Percentiles rank a stretch among this genome's conserved stretches.
Conservation (phyloP, 2,329 filamentous ascomycete species). For the Huntiella abstrusa region DNA sequence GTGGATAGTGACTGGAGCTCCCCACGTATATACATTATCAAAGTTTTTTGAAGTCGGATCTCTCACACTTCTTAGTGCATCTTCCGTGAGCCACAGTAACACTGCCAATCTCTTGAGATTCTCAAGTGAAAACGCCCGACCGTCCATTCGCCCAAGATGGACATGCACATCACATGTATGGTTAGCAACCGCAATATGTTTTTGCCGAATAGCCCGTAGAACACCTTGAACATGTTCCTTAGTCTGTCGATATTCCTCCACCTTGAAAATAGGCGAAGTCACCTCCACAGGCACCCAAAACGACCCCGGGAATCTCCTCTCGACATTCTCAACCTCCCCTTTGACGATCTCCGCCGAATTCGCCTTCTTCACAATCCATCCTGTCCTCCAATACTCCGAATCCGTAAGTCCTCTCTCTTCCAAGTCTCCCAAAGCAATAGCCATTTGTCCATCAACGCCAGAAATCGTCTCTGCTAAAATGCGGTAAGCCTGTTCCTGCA, state of each 20-base stretch:
- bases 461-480: conserved; percentile 15
- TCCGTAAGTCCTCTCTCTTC: conserved; percentile 13
- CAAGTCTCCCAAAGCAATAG: conserved; percentile 17
- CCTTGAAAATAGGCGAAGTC: conserved; percentile 19
- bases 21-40: conserved; percentile 21
- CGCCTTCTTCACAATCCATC: conserved; percentile 24
- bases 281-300: conserved; percentile 21
- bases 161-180: conserved; percentile 23
- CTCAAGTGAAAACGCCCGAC: conserved; percentile 16
- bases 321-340: conserved; percentile 13
- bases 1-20: conserved; percentile 12
- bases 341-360: conserved; percentile 20
- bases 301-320: conserved; percentile 13
- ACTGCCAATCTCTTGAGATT: conserved; percentile 20
- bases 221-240: background rate
- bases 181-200: conserved; percentile 17
- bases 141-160: conserved; percentile 21
- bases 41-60: conserved; percentile 22
- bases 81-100: conserved; percentile 21
- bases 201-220: background rate
- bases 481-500: conserved; percentile 11
- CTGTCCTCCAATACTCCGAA: conserved; percentile 19
- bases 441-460: conserved; percentile 13
- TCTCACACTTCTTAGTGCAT: conserved; percentile 19
- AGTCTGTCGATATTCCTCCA: conserved; percentile 12